Conservation (phyloP, 225 moss, liverwort and hornwort species). For the Bryoerythrophyllum caledonicum region DNA sequence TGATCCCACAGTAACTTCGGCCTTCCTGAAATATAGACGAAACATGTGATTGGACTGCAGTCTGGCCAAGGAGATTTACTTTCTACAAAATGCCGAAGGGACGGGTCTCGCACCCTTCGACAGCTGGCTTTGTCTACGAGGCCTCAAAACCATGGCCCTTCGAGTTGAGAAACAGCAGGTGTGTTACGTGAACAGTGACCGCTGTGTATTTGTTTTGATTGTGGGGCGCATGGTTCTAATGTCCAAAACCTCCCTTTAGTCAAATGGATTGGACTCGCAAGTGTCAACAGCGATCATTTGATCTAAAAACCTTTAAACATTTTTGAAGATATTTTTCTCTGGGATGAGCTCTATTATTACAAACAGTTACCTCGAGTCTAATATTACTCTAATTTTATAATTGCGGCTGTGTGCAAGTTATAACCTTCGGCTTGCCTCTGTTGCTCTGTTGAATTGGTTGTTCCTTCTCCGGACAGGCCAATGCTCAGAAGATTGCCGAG, state of each 20-base stretch:
- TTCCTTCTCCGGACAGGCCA: slow-evolving; percentile 47
- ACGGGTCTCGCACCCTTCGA: slow-evolving; percentile 89
- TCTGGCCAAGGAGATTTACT: slow-evolving; percentile 71
- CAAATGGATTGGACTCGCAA: background rate
- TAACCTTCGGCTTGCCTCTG: slow-evolving; percentile 7
- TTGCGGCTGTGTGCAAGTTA: background rate
- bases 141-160: slow-evolving; percentile 90
- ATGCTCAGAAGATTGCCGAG: slow-evolving; percentile 82
- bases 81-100: slow-evolving; percentile 81
- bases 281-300: background rate
- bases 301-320: background rate
- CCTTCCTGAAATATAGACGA: slow-evolving; percentile 6
- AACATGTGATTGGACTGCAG: slow-evolving; percentile 43
- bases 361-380: background rate
- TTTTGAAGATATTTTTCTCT: background rate
- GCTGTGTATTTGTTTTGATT: background rate
- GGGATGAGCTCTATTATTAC: background rate
- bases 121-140: slow-evolving; percentile 92
- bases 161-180: slow-evolving; percentile 95
- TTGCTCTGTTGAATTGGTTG: slow-evolving; percentile 4
- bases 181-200: background rate
- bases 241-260: background rate
- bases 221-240: background rate
- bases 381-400: background rate
- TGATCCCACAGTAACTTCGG: background rate